Evolutionary conservation across 768 basidiomycete species (phyloP).

Genomic region (Sutorius australiensis): DNA sequence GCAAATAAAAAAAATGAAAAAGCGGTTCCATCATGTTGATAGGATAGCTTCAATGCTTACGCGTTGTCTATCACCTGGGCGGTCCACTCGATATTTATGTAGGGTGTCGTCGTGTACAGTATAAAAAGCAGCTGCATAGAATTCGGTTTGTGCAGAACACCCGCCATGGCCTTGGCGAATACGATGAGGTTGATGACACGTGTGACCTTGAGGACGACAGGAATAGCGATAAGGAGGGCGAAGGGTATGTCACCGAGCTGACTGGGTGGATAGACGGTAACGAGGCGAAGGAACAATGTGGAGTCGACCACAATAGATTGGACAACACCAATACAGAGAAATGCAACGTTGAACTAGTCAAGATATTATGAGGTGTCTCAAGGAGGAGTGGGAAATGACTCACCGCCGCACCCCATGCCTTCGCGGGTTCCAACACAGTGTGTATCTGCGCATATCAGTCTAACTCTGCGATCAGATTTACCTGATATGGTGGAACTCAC

Average conservation of each 20-base stretch:
- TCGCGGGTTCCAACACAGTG: slow-evolving; percentile 18
- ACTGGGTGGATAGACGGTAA: slow-evolving; percentile 19
- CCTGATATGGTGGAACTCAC: slow-evolving; percentile 1
- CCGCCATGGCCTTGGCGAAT: slow-evolving; percentile 14
- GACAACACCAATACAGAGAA: slow-evolving; percentile 17
- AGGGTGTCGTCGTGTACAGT: slow-evolving; percentile 17
- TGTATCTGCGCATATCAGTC: slow-evolving; percentile 17
- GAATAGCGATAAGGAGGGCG: slow-evolving; percentile 7
- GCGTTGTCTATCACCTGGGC: slow-evolving; percentile 29
- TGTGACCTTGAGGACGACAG: slow-evolving; percentile 22
- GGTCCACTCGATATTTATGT: slow-evolving; percentile 31
- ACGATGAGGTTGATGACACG: slow-evolving; percentile 22
- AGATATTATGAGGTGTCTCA: not conserved
- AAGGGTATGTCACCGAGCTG: slow-evolving; percentile 8
- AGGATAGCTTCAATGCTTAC: slow-evolving; percentile 3
- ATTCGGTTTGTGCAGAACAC: slow-evolving; percentile 10
- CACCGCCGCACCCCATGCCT: slow-evolving; percentile 4
- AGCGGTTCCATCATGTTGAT: not conserved
- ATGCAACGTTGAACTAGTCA: slow-evolving; percentile 5
- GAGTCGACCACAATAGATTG: slow-evolving; percentile 24
- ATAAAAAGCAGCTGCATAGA: not conserved
- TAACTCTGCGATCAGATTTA: not conserved
- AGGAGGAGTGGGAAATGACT: not conserved
- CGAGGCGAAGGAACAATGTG: slow-evolving; percentile 23
- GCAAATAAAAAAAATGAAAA: not conserved